These are phyloP conservation scores for Thuja plicata DNA, from an alignment of 83 land plant genomes.

Conservation along the genomic window DNA sequence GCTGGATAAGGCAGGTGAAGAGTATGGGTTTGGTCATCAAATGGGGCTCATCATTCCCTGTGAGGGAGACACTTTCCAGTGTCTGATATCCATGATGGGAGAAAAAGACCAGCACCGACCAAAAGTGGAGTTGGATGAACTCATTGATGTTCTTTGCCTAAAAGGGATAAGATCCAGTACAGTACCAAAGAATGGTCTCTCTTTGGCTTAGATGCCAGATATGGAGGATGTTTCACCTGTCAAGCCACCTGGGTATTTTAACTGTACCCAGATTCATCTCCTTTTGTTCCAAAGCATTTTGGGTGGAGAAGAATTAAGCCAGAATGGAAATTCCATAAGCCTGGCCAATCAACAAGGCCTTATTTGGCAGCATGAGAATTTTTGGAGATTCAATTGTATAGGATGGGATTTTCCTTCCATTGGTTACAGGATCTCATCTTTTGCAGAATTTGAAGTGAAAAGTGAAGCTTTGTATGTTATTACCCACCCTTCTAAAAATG, in stretches of 20 bases:
- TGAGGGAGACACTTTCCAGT: constrained; percentile 25
- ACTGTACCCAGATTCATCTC: background rate
- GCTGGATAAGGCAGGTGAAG: background rate
- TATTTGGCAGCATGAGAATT: background rate
- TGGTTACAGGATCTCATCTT: background rate
- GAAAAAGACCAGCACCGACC: background rate
- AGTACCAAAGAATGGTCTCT: background rate
- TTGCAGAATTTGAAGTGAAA: background rate
- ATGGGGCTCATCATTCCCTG: constrained; percentile 38
- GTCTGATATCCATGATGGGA: constrained; percentile 13
- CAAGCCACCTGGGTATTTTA: background rate
- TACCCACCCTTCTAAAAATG: too few relatives aligned
- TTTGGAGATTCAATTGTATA: background rate
- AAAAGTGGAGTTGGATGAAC: background rate
- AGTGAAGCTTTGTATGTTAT: background rate
- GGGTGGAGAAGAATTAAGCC: background rate
- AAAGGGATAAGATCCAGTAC: background rate
- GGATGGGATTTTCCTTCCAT: background rate
- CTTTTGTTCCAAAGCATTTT: background rate
- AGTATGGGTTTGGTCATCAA: background rate
- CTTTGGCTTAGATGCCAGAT: background rate
- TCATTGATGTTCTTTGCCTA: background rate
- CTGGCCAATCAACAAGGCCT: background rate
- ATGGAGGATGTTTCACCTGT: background rate
- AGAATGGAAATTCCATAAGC: background rate